phyloP scores from a whole-genome alignment of 1,284 basidiomycete genomes.

The Termitomyces sp. region DNA sequence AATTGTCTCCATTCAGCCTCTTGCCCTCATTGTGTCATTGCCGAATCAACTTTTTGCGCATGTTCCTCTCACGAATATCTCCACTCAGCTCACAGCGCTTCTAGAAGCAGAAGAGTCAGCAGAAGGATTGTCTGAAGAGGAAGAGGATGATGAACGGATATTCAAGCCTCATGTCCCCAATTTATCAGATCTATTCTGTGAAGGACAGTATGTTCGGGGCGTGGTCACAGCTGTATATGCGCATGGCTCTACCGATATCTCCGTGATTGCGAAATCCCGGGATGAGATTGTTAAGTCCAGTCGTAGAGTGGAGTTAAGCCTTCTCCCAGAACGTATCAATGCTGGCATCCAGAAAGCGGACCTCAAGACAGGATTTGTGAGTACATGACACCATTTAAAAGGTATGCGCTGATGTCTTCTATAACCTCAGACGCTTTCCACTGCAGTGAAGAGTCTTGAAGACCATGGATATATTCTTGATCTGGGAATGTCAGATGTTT shows the following conservation, averaged over 20 bases:
- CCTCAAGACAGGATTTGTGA: conserved; percentile 71
- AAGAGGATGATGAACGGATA: conserved; percentile 40
- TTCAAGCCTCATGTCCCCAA: conserved; percentile 49
- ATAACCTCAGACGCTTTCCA: conserved; percentile 57
- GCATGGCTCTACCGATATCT: conserved; percentile 53
- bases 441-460: conserved; percentile 81
- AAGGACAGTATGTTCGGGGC: conserved; percentile 85
- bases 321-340: conserved; percentile 86
- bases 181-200: conserved; percentile 70
- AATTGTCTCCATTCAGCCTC: conserved; percentile 82
- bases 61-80: conserved; percentile 93
- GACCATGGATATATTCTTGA: conserved; percentile 95
- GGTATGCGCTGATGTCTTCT: conserved; percentile 7
- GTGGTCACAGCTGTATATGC: conserved; percentile 67
- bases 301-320: conserved; percentile 81
- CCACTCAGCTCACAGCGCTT: conserved; percentile 73
- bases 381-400: conserved; percentile 21
- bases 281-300: conserved; percentile 66
- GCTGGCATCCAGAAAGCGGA: conserved; percentile 77
- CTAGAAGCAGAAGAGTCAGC: conserved; percentile 54
- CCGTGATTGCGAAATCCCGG: conserved; percentile 52
- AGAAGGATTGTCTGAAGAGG: conserved; percentile 39
- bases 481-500: conserved; percentile 70
- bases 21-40: conserved; percentile 88
- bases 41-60: conserved; percentile 95